These are phyloP conservation scores for Cydonia oblonga DNA, from an alignment of 331 rosid genomes.

Conservation along the genomic window DNA sequence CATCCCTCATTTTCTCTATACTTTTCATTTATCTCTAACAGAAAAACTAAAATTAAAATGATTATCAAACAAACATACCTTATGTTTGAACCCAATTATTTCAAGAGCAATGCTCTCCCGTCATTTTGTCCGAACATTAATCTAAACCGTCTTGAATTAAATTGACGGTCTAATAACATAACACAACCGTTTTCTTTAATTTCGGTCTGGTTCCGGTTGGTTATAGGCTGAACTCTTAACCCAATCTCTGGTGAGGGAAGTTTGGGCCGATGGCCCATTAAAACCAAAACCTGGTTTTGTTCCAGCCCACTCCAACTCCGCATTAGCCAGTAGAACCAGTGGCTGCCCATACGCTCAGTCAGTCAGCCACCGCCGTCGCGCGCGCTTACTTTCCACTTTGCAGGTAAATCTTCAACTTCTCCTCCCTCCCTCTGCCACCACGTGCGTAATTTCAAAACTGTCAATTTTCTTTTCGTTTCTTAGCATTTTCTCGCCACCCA, in stretches of 20 bases:
- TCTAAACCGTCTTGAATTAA: neutral
- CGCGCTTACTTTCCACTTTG: neutral
- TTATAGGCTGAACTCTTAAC: neutral
- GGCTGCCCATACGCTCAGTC: neutral
- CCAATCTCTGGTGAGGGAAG: rapidly evolving
- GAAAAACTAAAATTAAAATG: too few relatives aligned
- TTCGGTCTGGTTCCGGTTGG: neutral
- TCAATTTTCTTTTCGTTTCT: neutral
- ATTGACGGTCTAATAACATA: neutral
- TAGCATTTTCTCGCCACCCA: neutral
- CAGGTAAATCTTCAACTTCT: neutral
- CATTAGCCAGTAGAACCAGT: too few relatives aligned
- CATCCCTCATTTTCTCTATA: neutral
- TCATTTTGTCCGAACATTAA: too few relatives aligned
- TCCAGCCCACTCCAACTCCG: neutral
- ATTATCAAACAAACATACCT: too few relatives aligned
- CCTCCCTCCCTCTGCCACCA: neutral
- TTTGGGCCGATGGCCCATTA: neutral
- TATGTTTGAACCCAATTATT: too few relatives aligned
- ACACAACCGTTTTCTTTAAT: too few relatives aligned
- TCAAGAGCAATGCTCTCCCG: too few relatives aligned
- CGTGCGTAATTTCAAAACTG: neutral
- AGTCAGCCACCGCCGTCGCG: neutral
- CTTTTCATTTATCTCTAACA: too few relatives aligned
- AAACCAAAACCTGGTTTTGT: too few relatives aligned